A percentile compares a stretch with the other conserved stretches of the same genome.
Evolutionary conservation across 1,139 yeast genomes (phyloP).

Genomic region (Hemisphaericaspora lyxosophila): DNA sequence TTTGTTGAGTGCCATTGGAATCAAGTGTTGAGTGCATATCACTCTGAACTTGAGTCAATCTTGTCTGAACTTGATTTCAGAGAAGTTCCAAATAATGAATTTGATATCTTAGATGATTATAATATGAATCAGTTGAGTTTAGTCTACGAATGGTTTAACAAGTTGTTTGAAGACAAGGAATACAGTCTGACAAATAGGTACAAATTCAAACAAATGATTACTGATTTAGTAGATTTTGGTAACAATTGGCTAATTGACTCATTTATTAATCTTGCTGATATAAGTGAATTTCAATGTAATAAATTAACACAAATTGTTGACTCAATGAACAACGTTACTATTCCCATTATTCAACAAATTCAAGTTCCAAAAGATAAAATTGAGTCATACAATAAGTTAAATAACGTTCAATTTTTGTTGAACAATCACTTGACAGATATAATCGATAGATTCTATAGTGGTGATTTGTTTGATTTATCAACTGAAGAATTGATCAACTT

Average conservation of each 20-base stretch:
- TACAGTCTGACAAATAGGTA: slow-evolving; percentile 27
- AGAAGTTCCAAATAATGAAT: slow-evolving; percentile 11
- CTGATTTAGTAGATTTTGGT: slow-evolving; percentile 30
- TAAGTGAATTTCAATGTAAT: slow-evolving; percentile 37
- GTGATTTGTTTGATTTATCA: slow-evolving; percentile 68
- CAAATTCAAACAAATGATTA: slow-evolving; percentile 29
- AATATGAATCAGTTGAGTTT: slow-evolving; percentile 22
- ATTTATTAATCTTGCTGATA: slow-evolving; percentile 30
- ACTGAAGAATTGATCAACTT: slow-evolving; percentile 65
- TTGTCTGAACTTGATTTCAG: slow-evolving; percentile 14
- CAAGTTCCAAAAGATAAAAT: slow-evolving; percentile 20
- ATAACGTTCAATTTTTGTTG: slow-evolving; percentile 47
- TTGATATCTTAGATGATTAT: slow-evolving; percentile 23
- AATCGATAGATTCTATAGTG: slow-evolving; percentile 67
- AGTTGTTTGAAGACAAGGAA: slow-evolving; percentile 21
- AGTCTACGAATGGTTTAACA: slow-evolving; percentile 27
- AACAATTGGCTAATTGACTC: slow-evolving; percentile 31
- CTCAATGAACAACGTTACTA: slow-evolving; percentile 18
- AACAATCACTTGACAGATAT: slow-evolving; percentile 65
- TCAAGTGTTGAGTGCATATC: slow-evolving; percentile 22
- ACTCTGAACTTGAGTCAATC: slow-evolving; percentile 21
- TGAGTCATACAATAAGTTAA: slow-evolving; percentile 40
- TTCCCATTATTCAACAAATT: slow-evolving; percentile 17
- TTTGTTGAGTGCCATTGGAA: slow-evolving; percentile 23
- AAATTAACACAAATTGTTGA: slow-evolving; percentile 30